Percentiles rank a stretch among this genome's conserved stretches.
Conservation (phyloP, 106 monocot genomes). For the Cymbidium sinense region DNA sequence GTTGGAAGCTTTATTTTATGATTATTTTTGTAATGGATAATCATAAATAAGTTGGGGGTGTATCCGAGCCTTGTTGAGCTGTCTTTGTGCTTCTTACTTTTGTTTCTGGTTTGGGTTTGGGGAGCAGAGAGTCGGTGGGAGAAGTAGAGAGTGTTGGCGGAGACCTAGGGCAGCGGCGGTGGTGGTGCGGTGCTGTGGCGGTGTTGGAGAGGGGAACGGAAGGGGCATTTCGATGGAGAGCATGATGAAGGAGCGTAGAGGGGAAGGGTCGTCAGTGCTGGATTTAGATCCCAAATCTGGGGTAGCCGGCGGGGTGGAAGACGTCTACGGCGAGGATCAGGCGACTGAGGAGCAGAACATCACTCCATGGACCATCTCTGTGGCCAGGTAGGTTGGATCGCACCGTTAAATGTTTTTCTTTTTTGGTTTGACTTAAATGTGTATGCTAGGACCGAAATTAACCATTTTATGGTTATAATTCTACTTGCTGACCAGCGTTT, state of each 20-base stretch:
- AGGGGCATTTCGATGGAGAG: conserved; percentile 15
- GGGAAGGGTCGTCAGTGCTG: not conserved
- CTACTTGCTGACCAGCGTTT: not conserved
- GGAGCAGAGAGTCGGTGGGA: conserved; percentile 2
- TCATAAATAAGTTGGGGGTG: not conserved
- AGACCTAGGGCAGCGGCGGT: not conserved
- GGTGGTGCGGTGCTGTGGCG: not conserved
- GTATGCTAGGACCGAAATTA: too few species aligned
- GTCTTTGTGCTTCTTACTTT: not conserved
- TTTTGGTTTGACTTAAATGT: not conserved
- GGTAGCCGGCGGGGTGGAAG: conserved; percentile 68
- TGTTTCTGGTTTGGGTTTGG: not conserved
- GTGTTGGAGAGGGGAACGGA: not conserved
- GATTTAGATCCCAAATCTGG: conserved; percentile 28
- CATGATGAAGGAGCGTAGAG: conserved; percentile 12
- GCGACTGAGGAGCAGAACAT: conserved; percentile 90
- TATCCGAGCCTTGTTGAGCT: not conserved
- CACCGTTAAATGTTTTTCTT: not conserved
- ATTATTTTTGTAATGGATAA: not conserved
- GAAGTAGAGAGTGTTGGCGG: not conserved
- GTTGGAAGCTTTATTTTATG: not conserved
- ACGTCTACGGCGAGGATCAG: conserved; percentile 73
- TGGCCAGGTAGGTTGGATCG: conserved; percentile 52
- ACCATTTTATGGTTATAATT: not conserved
- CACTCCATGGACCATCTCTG: conserved; percentile 83